phyloP scores from a whole-genome alignment of 257 asterid genomes.

The Coffea canephora region DNA sequence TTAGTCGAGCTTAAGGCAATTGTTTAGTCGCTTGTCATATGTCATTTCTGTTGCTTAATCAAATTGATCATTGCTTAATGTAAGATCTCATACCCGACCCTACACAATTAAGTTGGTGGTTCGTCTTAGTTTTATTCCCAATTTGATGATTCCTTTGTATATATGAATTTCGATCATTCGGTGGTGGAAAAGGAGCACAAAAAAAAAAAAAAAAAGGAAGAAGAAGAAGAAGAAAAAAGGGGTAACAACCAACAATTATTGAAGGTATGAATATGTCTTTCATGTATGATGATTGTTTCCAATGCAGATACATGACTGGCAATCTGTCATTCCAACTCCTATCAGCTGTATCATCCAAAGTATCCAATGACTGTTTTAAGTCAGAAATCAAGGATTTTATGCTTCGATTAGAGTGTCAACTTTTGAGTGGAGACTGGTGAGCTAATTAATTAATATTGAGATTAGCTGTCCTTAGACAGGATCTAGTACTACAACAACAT shows the following conservation, averaged over 20 bases:
- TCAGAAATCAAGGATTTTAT: not conserved
- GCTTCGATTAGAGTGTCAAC: not conserved
- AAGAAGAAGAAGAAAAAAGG: not conserved
- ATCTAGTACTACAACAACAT: not conserved
- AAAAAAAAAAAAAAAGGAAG: not conserved
- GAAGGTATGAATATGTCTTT: not conserved
- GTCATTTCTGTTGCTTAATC: not conserved
- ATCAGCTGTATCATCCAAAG: constrained; percentile 6
- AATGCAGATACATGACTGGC: not conserved
- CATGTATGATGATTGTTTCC: not conserved
- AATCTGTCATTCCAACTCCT: not conserved
- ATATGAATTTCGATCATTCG: not conserved
- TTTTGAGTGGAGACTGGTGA: constrained; percentile 11
- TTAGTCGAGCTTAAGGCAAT: not conserved
- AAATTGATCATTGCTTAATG: not conserved
- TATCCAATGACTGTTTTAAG: not conserved
- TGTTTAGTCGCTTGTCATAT: not conserved
- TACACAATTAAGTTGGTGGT: not conserved
- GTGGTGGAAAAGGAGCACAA: not conserved
- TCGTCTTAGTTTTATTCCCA: not conserved
- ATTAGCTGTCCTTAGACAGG: constrained; percentile 9
- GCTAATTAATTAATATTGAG: constrained; percentile 3
- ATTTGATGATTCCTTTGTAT: not conserved
- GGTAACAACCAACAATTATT: constrained; percentile 8
- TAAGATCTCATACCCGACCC: not conserved